Evolutionary conservation across 306 rosid genomes (phyloP), one percentile per base, ranked within the genome.

Genomic region (Erythrophleum fordii): DNA sequence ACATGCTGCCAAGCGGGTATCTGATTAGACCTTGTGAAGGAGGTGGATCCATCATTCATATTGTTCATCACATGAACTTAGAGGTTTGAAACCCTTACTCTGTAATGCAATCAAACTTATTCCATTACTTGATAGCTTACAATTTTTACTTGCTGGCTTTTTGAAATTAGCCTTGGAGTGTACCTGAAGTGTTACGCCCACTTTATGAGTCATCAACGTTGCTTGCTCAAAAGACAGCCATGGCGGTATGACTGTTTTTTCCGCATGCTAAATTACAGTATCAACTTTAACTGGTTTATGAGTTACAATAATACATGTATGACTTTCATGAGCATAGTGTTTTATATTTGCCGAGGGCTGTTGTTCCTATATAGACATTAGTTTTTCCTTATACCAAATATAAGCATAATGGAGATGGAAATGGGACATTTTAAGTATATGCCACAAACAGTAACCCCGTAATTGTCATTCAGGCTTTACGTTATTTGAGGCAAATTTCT

Each of bases 1-100:
- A 93, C 69, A 88, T 92, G 89, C 84, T 95, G 29, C 93, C 99
- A 11, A 95, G 99, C 56, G 99, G 99, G 16, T 95, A 93, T 81
- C 88, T 95, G 45, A 95, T 95, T 78, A 88, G 99, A 69, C 96
- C 99, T 46, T 95, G 99, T 72, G 99, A 95, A 81, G 99, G 99
- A 73, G 98, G 99, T 52, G 98, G 99, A 53, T 95, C 98, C 44
- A 91, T 95, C 74, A 89, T 95, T 68, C 98, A 95, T 86, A 87
- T 95, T 56, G 99, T 95, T 81, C 97, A 95, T 85, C 99, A 95
- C 83, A 81, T 95, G 89, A 86, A 90, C 75, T 90, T 95, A 75
- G 99, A 92, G 95, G 99, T 95, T 70, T 75, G 86, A 71, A 64
- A 55, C 16, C 17, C 45, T 22, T 67, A 35, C 29, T 67, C 48